Conservation (phyloP, 2,329 filamentous ascomycete species). For the Cladophialophora carrionii region DNA sequence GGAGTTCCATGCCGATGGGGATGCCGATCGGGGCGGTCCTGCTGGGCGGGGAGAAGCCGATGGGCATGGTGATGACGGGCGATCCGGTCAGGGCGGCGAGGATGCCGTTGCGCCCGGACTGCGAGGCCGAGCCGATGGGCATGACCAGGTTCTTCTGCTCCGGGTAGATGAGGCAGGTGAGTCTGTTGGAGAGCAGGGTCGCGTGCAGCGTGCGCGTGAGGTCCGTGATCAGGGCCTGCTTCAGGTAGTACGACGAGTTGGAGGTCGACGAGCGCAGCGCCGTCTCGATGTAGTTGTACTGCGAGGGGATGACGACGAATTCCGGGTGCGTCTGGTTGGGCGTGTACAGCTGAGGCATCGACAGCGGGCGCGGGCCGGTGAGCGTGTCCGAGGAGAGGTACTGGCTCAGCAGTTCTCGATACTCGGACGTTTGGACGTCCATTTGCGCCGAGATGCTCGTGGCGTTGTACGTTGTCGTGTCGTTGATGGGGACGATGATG, state of each 20-base stretch:
- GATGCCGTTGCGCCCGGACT: slow-evolving; percentile 64
- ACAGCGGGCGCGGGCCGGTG: slow-evolving; percentile 48
- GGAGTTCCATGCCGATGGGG: slow-evolving; percentile 67
- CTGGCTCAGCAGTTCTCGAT: slow-evolving; percentile 57
- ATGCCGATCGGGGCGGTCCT: slow-evolving; percentile 59
- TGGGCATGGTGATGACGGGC: slow-evolving; percentile 54
- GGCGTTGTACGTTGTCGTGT: slow-evolving; percentile 55
- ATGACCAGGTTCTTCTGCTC: slow-evolving; percentile 68
- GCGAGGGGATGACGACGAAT: slow-evolving; percentile 63
- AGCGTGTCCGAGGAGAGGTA: slow-evolving; percentile 58
- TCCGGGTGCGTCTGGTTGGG: slow-evolving; percentile 46
- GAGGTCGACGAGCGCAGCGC: slow-evolving; percentile 57
- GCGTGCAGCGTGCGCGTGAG: slow-evolving; percentile 57
- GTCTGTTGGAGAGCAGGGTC: slow-evolving; percentile 54
- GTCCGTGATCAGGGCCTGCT: slow-evolving; percentile 55
- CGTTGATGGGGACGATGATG: slow-evolving; percentile 55
- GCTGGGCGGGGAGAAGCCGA: slow-evolving; percentile 55
- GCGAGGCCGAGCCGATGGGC: slow-evolving; percentile 58
- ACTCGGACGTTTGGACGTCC: slow-evolving; percentile 67
- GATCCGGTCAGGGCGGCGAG: slow-evolving; percentile 58
- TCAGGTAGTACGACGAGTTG: slow-evolving; percentile 55
- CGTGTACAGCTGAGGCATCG: slow-evolving; percentile 31
- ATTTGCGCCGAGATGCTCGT: slow-evolving; percentile 52
- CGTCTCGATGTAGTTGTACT: slow-evolving; percentile 60
- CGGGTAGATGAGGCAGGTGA: slow-evolving; percentile 66